Evolutionary conservation across 2,329 filamentous ascomycete species (phyloP).

Genomic region (Penicillium sp.): DNA sequence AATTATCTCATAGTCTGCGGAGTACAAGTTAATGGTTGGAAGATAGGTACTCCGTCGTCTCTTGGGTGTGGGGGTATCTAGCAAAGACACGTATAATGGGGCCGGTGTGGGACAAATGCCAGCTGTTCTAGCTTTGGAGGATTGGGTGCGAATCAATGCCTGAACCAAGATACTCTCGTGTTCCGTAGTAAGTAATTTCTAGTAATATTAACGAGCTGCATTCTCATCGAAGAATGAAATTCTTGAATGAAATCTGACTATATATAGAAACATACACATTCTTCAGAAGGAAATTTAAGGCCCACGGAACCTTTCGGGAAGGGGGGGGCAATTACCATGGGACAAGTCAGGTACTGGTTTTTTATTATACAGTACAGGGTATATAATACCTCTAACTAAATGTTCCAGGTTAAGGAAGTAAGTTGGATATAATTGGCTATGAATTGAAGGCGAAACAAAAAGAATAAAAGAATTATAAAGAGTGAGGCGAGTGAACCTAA

Average conservation of each 20-base stretch:
- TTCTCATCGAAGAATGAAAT: background rate
- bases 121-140: background rate
- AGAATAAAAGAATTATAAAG: background rate
- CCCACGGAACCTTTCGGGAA: slow-evolving; percentile 8
- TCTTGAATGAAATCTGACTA: background rate
- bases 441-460: slow-evolving; percentile 1
- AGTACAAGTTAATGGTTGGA: background rate
- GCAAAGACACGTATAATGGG: slow-evolving; percentile 18
- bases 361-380: background rate
- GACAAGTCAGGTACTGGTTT: slow-evolving; percentile 1
- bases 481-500: slow-evolving; percentile 5
- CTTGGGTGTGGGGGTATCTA: slow-evolving; percentile 11
- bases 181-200: background rate
- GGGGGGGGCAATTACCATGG: background rate
- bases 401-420: background rate
- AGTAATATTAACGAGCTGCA: background rate
- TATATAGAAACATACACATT: slow-evolving; percentile 2
- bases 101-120: slow-evolving; percentile 13
- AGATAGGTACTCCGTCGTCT: background rate
- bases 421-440: background rate
- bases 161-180: background rate
- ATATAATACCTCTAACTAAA: background rate
- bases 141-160: slow-evolving; percentile 7
- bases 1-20: background rate
- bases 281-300: slow-evolving; percentile 5